Evolutionary conservation across 192 early-diverging fungal genomes (phyloP).

Genomic region (Gigaspora rosea): DNA sequence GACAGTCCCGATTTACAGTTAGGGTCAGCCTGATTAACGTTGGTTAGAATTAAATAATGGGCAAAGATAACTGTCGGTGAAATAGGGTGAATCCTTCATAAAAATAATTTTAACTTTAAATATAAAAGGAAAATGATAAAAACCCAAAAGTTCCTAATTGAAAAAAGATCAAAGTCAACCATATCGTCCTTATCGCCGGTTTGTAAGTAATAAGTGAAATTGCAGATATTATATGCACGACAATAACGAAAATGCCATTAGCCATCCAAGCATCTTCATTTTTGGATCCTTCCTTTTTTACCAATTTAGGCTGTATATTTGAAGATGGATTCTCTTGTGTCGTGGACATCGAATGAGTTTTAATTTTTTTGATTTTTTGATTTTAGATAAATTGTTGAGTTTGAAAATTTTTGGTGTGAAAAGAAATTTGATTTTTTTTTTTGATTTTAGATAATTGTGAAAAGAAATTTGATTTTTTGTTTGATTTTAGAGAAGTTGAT

Average conservation of each 20-base stretch:
- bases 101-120: background rate
- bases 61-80: too few species aligned
- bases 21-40: too few species aligned
- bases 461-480: too few species aligned
- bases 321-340: background rate
- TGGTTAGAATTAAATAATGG: too few species aligned
- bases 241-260: background rate
- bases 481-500: too few species aligned
- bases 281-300: background rate
- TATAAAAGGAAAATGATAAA: background rate
- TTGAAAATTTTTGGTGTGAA: too few species aligned
- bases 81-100: too few species aligned
- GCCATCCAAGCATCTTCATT: background rate
- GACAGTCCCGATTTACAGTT: too few species aligned
- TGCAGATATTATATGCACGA: background rate
- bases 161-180: background rate
- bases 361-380: too few species aligned
- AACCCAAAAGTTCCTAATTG: conserved; percentile 6
- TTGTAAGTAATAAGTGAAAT: background rate
- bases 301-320: background rate
- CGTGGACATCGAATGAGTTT: background rate
- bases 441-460: too few species aligned
- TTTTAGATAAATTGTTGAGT: too few species aligned
- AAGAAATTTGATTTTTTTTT: too few species aligned
- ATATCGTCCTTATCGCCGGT: background rate